Base-by-base conservation (phyloP, 108 stramenopile genomes). In the Poteriospumella lacustris region DNA sequence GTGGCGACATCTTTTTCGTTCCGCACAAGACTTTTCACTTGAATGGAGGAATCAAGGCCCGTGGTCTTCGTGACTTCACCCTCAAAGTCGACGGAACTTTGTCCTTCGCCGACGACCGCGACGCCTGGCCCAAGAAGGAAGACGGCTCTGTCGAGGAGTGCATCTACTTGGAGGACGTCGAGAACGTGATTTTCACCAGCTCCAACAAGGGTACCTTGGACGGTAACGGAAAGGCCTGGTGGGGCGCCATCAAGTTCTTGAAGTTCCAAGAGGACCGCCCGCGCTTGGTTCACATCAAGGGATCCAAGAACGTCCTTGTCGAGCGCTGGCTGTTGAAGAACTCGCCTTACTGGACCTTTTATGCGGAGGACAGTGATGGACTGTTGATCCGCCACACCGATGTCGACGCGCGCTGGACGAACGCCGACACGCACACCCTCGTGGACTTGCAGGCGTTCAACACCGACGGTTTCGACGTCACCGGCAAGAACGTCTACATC, bases 381-480 rank as follows among this genome's bases (percentile, higher is more conserved):
- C 68, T 85, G 41, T 76, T 77, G 42, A 58, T 88, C 44, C 77
- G 85, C 15, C 38, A 83, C 58, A 15, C 44, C 29, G 78, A 78
- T 15, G 77, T 88, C 1, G 42, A 79, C 28, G 83, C 85, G 5
- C 67, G 85, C 38, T 68, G 87, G 1, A 84, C 85, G 3, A 36
- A 60, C 39, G 36, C 52, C 58, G 68, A 81, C 60, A 79, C 44
- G 1, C 87, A 88, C 67, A 39, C 60, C 3, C 58, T 80, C 5
- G 39, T 86, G 12, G 87, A 88, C 33, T 39, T 88, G 44, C 73
- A 82, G 1, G 87, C 87, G 0, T 88, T 88, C 81, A 86, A 86
- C 75, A 86, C 87, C 15, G 85, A 88, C 70, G 87, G 87, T 2
- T 86, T 85, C 52, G 85, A 88, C 67, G 76, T 86, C 24, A 79